A percentile compares a stretch with the other conserved stretches of the same genome.
These are phyloP conservation scores for Ustilago sp. DNA, from an alignment of 1,284 basidiomycete genomes.

Conservation along the genomic window DNA sequence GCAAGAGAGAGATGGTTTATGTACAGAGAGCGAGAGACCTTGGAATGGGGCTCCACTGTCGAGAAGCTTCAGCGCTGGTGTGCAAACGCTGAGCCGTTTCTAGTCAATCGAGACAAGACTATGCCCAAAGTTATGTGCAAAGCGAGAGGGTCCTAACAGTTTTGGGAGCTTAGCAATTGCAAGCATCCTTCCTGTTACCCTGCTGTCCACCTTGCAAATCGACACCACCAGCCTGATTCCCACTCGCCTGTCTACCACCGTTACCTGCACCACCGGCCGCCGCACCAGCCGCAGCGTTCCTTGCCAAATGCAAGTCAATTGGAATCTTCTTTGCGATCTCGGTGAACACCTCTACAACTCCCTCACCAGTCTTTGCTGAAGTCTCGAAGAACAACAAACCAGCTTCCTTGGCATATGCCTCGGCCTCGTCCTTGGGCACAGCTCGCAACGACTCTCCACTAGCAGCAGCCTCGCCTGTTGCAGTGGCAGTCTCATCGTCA, in stretches of 20 bases:
- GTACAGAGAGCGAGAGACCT: constrained; percentile 25
- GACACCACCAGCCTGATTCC: constrained; percentile 39
- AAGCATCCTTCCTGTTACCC: constrained; percentile 47
- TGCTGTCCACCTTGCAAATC: constrained; percentile 48
- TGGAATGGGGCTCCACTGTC: background rate
- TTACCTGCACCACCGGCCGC: constrained; percentile 27
- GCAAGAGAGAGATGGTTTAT: constrained; percentile 21
- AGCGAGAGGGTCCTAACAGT: background rate
- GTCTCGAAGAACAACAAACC: constrained; percentile 97
- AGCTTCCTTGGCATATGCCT: constrained; percentile 93
- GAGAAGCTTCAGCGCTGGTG: background rate
- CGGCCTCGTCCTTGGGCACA: constrained; percentile 81
- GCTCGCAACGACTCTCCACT: constrained; percentile 52
- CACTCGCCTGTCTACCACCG: constrained; percentile 44
- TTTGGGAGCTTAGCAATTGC: constrained; percentile 52
- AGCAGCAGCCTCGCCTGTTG: constrained; percentile 33
- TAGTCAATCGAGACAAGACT: background rate
- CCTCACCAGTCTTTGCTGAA: constrained; percentile 96
- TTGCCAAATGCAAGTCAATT: constrained; percentile 56
- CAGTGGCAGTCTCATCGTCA: constrained; percentile 72
- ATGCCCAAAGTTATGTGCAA: background rate
- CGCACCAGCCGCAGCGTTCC: constrained; percentile 38
- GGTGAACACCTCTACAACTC: constrained; percentile 95
- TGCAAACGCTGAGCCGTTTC: background rate
- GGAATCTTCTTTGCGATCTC: constrained; percentile 73